Evolutionary conservation across 1,284 basidiomycete species (phyloP), one percentile per base, ranked within the genome.

Genomic region (Rhodofomes roseus): DNA sequence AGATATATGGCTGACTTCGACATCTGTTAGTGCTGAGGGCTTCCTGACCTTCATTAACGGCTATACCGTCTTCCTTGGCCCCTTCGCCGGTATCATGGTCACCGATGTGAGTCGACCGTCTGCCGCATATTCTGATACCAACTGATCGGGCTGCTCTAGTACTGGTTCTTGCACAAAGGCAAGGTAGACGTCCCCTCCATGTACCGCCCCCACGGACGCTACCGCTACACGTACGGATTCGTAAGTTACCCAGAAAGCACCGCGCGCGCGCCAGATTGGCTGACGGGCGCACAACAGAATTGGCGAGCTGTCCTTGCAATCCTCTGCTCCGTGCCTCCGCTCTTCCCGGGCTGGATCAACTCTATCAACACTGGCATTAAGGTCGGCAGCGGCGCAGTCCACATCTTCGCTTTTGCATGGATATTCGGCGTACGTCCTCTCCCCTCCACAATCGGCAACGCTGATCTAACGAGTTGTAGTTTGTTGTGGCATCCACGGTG

Each of bases 71-170:
- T 89, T 90, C 70, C 71, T 90, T 36, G 88, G 88, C 0, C 88
- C 89, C 5, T 87, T 90, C 66, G 85, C 86, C 37, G 88, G 84
- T 25, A 83, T 89, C 63, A 89, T 89, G 85, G 76, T 86, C 27
- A 79, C 81, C n/a, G 88, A 90, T 68, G 87, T 89, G 63, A 68
- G 81, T 72, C 27, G 44, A 3, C 31, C 16, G 23, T 9, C 12
- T 9, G 9, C n/a, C 25, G 20, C 25, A 37, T 7, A 12, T 20
- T 25, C 12, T 37, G 4, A 44, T 46, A 43, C 46, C 39, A 14
- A 22, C 20, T 31, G 36, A 54, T 34, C 54, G 2, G 1, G 20
- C 57, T 55, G 25, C 11, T 36, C 16, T 58, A 88, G 86, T 88
- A 86, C 65, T 89, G 84, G 85, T 66, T 90, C 29, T 74, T 90